Conservation (phyloP, 768 basidiomycete species). For the Mycena galericulata region DNA sequence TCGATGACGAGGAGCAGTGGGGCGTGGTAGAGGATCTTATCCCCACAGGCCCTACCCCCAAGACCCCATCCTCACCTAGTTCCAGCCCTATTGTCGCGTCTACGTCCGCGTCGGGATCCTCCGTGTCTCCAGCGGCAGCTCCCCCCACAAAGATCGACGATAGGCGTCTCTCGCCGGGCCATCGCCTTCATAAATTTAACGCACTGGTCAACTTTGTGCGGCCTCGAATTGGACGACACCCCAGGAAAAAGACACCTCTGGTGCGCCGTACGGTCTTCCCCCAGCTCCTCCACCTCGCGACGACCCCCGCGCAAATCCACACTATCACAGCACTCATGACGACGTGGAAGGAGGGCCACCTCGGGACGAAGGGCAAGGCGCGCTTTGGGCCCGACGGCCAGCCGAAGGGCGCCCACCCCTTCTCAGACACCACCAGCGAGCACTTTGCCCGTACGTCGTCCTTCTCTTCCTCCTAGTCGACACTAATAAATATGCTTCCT, state of each 20-base stretch:
- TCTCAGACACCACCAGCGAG: constrained; percentile 28
- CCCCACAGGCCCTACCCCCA: neutral
- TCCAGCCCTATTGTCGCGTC: constrained; percentile 9
- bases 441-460: constrained; percentile 29
- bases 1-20: constrained; percentile 22
- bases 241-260: constrained; percentile 24
- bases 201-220: constrained; percentile 23
- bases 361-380: constrained; percentile 32
- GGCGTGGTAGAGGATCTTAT: constrained; percentile 30
- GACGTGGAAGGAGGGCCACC: constrained; percentile 32
- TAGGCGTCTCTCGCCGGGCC: neutral
- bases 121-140: neutral
- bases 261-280: constrained; percentile 27
- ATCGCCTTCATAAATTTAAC: constrained; percentile 17
- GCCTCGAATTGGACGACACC: constrained; percentile 31
- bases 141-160: neutral
- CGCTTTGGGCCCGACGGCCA: constrained; percentile 24
- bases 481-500: neutral
- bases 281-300: constrained; percentile 31
- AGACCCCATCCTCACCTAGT: neutral
- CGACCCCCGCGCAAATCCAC: constrained; percentile 20
- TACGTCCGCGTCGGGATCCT: neutral
- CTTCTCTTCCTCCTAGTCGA: neutral
- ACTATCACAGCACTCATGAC: constrained; percentile 30
- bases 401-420: constrained; percentile 28